Conservation (phyloP, 306 rosid genomes). For the Boehmeria nivea region DNA sequence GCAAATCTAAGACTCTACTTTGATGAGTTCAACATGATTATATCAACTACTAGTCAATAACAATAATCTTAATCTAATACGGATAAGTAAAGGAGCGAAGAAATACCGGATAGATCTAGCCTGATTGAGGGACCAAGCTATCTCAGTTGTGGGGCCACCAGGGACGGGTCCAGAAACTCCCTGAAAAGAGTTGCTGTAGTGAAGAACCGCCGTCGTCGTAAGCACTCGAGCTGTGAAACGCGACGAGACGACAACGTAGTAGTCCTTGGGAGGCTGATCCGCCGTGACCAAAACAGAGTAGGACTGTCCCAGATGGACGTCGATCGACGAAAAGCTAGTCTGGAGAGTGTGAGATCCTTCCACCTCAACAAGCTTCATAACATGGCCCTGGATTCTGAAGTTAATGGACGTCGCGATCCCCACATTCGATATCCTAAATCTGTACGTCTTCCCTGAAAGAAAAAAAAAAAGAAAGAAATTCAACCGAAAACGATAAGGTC, state of each 20-base stretch:
- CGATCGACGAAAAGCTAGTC: constrained; percentile 65
- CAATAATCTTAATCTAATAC: too few species aligned
- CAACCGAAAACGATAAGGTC: background rate
- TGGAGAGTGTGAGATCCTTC: constrained; percentile 98
- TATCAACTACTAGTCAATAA: too few species aligned
- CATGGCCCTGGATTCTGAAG: constrained; percentile 86
- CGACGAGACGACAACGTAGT: constrained; percentile 73
- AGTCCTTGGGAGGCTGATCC: constrained; percentile 77
- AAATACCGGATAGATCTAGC: constrained; percentile 80
- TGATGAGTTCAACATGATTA: too few species aligned
- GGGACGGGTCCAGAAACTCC: constrained; percentile 83
- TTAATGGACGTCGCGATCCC: constrained; percentile 86
- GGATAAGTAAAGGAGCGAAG: too few species aligned
- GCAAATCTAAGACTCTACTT: too few species aligned
- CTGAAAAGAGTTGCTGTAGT: constrained; percentile 69
- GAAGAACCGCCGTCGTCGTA: constrained; percentile 84
- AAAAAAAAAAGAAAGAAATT: constrained; percentile 6
- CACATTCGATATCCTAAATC: constrained; percentile 93
- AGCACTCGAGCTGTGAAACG: constrained; percentile 65
- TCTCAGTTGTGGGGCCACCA: constrained; percentile 58
- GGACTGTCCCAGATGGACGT: constrained; percentile 88
- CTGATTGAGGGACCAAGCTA: constrained; percentile 63
- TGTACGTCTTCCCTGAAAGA: constrained; percentile 66
- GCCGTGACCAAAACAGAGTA: constrained; percentile 92
- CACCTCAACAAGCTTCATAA: constrained; percentile 76